Percentiles rank a stretch among this genome's conserved stretches.
Evolutionary conservation across 176 grass and related monocot species (phyloP).

Genomic region (Chloris gayana): DNA sequence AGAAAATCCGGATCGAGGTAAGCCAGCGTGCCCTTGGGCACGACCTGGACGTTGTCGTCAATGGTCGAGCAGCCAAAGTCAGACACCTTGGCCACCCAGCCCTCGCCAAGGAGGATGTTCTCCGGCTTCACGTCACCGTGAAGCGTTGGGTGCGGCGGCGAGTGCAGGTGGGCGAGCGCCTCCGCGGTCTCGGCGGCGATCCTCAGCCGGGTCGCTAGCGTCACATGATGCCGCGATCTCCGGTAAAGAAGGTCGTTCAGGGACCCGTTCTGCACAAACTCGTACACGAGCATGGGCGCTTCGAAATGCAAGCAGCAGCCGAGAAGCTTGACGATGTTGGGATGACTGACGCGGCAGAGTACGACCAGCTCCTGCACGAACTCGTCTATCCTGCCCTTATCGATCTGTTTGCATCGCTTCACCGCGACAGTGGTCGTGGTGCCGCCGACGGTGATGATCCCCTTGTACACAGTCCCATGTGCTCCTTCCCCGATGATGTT

Average conservation of each 20-base stretch:
- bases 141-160: slow-evolving; percentile 19
- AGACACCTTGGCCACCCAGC: slow-evolving; percentile 24
- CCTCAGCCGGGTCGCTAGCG: slow-evolving; percentile 23
- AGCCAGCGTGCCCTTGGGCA: slow-evolving; percentile 25
- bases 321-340: slow-evolving; percentile 33
- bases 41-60: background rate
- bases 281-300: slow-evolving; percentile 47
- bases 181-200: slow-evolving; percentile 19
- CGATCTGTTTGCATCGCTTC: slow-evolving; percentile 44
- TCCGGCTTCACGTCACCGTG: slow-evolving; percentile 47
- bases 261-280: slow-evolving; percentile 41
- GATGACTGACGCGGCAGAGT: slow-evolving; percentile 38
- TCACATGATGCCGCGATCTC: background rate
- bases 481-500: slow-evolving; percentile 46
- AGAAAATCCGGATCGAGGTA: slow-evolving; percentile 47
- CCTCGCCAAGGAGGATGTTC: slow-evolving; percentile 34
- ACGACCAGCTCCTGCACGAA: slow-evolving; percentile 46
- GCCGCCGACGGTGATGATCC: background rate
- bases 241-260: slow-evolving; percentile 16
- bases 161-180: slow-evolving; percentile 44
- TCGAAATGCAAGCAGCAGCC: slow-evolving; percentile 48
- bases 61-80: slow-evolving; percentile 47
- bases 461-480: slow-evolving; percentile 52
- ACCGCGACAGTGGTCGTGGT: slow-evolving; percentile 11
- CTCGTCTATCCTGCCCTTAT: slow-evolving; percentile 24